Evolutionary conservation across 2,329 filamentous ascomycete species (phyloP).

Genomic region (Cadophora gregata): DNA sequence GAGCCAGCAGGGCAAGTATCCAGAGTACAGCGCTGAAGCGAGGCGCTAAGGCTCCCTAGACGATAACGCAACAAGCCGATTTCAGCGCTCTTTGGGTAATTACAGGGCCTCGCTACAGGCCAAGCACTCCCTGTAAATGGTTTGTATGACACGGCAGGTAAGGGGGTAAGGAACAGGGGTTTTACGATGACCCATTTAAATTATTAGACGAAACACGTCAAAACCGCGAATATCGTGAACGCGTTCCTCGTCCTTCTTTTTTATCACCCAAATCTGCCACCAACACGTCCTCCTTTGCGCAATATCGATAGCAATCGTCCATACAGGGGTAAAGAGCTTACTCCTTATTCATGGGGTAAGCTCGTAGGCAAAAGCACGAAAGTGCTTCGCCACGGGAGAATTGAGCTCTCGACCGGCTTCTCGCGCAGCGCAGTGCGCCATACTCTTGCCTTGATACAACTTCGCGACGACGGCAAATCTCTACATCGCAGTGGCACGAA

Average conservation of each 20-base stretch:
- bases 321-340: background rate
- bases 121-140: too few species aligned
- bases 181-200: background rate
- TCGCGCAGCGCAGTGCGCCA: background rate
- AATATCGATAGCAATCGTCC: background rate
- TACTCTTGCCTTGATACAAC: background rate
- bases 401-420: too few species aligned
- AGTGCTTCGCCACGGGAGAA: background rate
- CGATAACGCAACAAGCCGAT: too few species aligned
- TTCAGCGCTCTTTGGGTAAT: too few species aligned
- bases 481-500: background rate
- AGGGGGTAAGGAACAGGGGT: too few species aligned
- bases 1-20: too few species aligned
- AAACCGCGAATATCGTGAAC: background rate
- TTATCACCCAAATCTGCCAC: background rate
- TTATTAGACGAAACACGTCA: conserved; percentile 1
- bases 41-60: too few species aligned
- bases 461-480: background rate
- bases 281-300: background rate
- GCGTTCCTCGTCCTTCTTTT: background rate
- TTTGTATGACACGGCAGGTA: too few species aligned
- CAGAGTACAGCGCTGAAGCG: too few species aligned
- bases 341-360: background rate
- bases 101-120: too few species aligned
- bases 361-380: background rate